Evolutionary conservation across 352 stramenopile genomes (phyloP), one percentile per base, ranked within the genome.

Genomic region (Phytophthora sp.): DNA sequence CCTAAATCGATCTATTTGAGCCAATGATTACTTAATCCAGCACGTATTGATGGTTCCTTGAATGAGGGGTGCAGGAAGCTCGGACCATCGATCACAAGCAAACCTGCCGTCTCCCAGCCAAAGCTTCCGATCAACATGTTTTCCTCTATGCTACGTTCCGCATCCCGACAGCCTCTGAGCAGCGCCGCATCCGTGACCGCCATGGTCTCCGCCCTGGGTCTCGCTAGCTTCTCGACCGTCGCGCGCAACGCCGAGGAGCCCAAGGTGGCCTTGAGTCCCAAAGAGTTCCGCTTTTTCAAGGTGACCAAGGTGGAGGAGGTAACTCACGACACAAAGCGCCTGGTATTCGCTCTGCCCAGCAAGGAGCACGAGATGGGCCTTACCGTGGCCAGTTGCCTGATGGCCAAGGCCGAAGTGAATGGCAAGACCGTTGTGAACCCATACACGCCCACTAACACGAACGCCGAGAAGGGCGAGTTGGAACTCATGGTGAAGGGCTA

Each of bases 401-500:
- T 89, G 64, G 80, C 82, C 59, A 86, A 86, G 69, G 79, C 79
- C 31, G 45, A 70, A 18, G 67, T 90, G 30, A 61, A 89, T 59
- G 79, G 79, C 64, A 86, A 95, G 63, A 57, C 55, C 8, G 83
- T 92, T n/a, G 71, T 93, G 20, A 75, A 74, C 8, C 88, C 89
- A 18, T 97, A 97, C 82, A 97, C 90, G 41, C 89, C 90, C 15
- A 84, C 78, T 31, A 91, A 90, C 66, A 82, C 79, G 38, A 91
- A 91, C 63, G 76, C 59, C 27, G 76, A 91, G 63, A 89, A 86
- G 60, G 88, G 86, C 52, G 57, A 81, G 70, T 61, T 95, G 18
- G 83, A 93, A 58, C 80, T 95, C 26, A 80, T 96, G 39, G 86
- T 97, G 59, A 97, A 97, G 71, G 76, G 79, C 24, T 97, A 97